These are phyloP conservation scores for Phytophthora tentaculata DNA, from an alignment of 352 stramenopile species.

Conservation along the genomic window DNA sequence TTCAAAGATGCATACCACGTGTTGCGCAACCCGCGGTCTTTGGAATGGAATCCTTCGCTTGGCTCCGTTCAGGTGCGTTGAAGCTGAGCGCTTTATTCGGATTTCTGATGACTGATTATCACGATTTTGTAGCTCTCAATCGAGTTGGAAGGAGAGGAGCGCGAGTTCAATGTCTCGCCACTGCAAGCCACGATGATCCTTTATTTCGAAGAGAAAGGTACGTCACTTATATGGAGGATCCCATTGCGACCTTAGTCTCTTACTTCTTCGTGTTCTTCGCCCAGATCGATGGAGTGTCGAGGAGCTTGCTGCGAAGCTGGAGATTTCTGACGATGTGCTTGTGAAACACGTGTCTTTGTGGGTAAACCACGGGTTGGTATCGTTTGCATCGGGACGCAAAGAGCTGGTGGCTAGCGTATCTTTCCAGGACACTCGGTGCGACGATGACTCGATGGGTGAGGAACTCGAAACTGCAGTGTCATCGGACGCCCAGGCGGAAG, in stretches of 20 bases:
- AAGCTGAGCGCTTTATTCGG: not conserved
- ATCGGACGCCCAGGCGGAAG: conserved; percentile 88
- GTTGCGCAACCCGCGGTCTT: conserved; percentile 93
- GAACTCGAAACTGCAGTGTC: conserved; percentile 88
- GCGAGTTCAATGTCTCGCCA: conserved; percentile 91
- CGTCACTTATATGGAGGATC: conserved; percentile 2
- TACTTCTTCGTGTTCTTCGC: not conserved
- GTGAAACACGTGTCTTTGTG: conserved; percentile 70
- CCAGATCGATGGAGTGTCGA: conserved; percentile 65
- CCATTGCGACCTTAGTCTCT: too few relatives aligned
- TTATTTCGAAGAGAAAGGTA: conserved; percentile 94
- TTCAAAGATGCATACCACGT: conserved; percentile 93
- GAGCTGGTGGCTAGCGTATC: conserved; percentile 49
- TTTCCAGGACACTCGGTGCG: conserved; percentile 53
- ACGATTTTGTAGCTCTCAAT: conserved; percentile 69
- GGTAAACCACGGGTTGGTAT: conserved; percentile 74
- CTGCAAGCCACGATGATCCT: conserved; percentile 95
- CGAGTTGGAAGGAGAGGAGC: conserved; percentile 87
- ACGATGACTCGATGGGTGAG: conserved; percentile 50
- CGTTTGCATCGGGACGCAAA: conserved; percentile 48
- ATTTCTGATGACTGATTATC: too few relatives aligned
- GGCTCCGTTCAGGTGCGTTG: conserved; percentile 89
- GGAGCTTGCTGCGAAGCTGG: conserved; percentile 61
- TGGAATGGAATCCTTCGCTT: conserved; percentile 94
- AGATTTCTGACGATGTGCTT: conserved; percentile 66